phyloP scores from a whole-genome alignment of 805 yeast genomes.

The Pichia manshurica region DNA sequence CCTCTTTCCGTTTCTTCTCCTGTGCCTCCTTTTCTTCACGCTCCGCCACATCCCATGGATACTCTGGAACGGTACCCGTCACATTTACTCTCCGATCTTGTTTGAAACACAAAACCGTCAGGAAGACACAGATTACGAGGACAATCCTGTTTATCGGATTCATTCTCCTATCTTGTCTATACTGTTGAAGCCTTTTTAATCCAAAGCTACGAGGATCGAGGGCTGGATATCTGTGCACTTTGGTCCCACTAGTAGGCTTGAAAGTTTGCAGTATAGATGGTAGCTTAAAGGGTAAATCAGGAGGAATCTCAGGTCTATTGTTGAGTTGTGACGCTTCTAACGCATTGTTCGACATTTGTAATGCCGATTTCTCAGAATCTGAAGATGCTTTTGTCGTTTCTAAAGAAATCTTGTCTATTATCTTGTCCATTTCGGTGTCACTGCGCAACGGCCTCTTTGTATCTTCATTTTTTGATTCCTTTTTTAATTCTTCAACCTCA shows the following conservation, averaged over 20 bases:
- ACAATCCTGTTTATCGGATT: slow-evolving; percentile 55
- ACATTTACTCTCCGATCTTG: slow-evolving; percentile 41
- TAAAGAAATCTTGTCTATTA: slow-evolving; percentile 13
- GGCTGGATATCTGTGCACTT: slow-evolving; percentile 31
- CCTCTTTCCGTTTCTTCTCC: slow-evolving; percentile 8
- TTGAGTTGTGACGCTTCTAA: slow-evolving; percentile 13
- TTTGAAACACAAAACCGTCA: slow-evolving; percentile 46
- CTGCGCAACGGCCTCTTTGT: not conserved
- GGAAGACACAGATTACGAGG: slow-evolving; percentile 41
- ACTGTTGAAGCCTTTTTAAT: slow-evolving; percentile 36
- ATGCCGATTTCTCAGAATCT: slow-evolving; percentile 11
- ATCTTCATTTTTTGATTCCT: not conserved
- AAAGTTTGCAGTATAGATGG: slow-evolving; percentile 32
- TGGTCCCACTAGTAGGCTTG: slow-evolving; percentile 27
- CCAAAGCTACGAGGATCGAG: slow-evolving; percentile 36
- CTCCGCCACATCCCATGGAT: slow-evolving; percentile 24
- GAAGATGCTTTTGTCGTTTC: slow-evolving; percentile 6
- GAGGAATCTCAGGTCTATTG: slow-evolving; percentile 33
- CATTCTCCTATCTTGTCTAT: slow-evolving; percentile 45
- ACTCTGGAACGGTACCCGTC: slow-evolving; percentile 29
- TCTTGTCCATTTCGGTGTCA: slow-evolving; percentile 7
- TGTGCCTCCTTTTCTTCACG: slow-evolving; percentile 14
- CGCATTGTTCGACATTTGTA: slow-evolving; percentile 10
- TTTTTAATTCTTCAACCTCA: not conserved
- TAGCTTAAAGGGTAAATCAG: slow-evolving; percentile 52